phyloP scores from a whole-genome alignment of 176 grass and related monocot species.

The Chrysopogon serrulatus region DNA sequence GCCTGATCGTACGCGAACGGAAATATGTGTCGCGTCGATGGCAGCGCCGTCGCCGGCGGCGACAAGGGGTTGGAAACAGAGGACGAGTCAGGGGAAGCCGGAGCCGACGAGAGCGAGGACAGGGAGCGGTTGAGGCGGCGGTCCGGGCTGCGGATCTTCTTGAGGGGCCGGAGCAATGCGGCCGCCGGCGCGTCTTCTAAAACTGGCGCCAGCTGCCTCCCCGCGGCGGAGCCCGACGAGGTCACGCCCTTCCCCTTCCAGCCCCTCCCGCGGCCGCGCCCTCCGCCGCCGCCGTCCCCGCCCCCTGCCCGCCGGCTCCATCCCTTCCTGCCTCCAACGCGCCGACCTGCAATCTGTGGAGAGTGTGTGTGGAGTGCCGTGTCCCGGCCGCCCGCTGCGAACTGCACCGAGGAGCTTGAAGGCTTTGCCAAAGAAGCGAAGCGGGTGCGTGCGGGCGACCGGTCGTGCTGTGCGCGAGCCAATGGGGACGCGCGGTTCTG shows the following conservation, averaged over 20 bases:
- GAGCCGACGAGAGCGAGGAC: conserved; percentile 23
- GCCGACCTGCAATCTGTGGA: neutral
- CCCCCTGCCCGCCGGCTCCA: conserved; percentile 13
- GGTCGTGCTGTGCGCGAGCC: conserved; percentile 26
- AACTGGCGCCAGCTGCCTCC: conserved; percentile 42
- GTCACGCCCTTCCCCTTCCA: conserved; percentile 40
- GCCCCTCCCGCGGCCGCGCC: conserved; percentile 15
- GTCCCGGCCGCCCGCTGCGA: conserved; percentile 39
- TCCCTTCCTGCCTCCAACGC: neutral
- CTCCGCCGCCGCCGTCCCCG: neutral
- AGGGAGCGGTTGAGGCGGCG: conserved; percentile 27
- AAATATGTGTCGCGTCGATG: conserved; percentile 49
- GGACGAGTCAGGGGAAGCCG: conserved; percentile 41
- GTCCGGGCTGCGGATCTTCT: conserved; percentile 69
- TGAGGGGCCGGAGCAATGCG: conserved; percentile 43
- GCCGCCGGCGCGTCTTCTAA: conserved; percentile 47
- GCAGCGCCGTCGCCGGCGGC: conserved; percentile 1
- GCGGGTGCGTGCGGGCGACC: conserved; percentile 43
- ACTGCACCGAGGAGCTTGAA: neutral
- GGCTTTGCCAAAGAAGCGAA: conserved; percentile 5
- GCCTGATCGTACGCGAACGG: conserved; percentile 62
- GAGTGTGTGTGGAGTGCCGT: neutral
- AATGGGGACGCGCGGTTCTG: conserved; percentile 47
- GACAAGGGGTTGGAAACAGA: conserved; percentile 53
- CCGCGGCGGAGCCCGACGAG: neutral